These are phyloP conservation scores for Paulownia fortunei DNA, from an alignment of 257 asterid genomes.

Conservation along the genomic window DNA sequence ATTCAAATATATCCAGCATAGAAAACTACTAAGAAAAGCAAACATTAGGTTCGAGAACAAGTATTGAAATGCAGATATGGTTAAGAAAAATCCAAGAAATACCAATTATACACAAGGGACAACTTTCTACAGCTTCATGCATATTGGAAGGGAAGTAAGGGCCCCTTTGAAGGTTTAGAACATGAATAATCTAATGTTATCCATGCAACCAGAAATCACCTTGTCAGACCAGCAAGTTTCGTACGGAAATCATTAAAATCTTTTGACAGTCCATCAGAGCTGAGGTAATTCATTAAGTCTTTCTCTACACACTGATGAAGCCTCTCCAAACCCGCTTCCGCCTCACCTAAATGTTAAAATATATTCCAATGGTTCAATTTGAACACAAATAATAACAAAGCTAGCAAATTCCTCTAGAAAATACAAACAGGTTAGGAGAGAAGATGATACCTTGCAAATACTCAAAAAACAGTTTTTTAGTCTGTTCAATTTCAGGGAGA, in stretches of 20 bases:
- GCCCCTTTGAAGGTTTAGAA: not conserved
- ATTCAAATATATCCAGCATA: not conserved
- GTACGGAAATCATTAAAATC: conserved; percentile 94
- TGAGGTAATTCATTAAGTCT: conserved; percentile 68
- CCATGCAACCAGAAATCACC: conserved; percentile 53
- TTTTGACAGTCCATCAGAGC: conserved; percentile 66
- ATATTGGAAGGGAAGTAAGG: not conserved
- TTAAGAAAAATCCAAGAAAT: not conserved
- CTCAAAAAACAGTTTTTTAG: conserved; percentile 88
- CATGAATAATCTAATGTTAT: conserved; percentile 18
- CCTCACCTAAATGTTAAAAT: conserved; percentile 72
- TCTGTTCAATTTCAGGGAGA: conserved; percentile 71
- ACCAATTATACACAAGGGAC: not conserved
- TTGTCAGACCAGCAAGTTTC: conserved; percentile 93
- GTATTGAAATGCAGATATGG: not conserved
- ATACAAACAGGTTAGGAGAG: conserved; percentile 24
- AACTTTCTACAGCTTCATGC: not conserved
- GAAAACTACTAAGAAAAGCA: not conserved
- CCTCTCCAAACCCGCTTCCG: conserved; percentile 98
- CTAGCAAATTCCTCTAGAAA: conserved; percentile 2
- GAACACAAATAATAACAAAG: conserved; percentile 13
- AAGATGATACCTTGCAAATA: conserved; percentile 82
- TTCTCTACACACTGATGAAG: conserved; percentile 99
- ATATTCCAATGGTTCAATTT: conserved; percentile 3
- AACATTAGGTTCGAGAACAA: not conserved